Percentiles rank a stretch among this genome's conserved stretches.
Conservation (phyloP, 2,329 filamentous ascomycete genomes). For the Monosporascus cannonballus region DNA sequence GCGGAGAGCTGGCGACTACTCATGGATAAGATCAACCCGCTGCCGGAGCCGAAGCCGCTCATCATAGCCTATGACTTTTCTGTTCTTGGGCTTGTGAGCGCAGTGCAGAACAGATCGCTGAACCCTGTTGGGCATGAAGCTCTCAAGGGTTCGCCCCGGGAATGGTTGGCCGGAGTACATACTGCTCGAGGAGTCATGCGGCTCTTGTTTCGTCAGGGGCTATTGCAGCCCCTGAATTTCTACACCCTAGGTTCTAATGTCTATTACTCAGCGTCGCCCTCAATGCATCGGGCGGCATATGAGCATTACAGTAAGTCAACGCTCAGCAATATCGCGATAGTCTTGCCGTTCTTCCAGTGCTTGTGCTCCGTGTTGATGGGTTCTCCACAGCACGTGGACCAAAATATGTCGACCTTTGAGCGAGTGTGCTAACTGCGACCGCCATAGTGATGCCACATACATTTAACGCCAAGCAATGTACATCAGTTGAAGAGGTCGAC, state of each 20-base stretch:
- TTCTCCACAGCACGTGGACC: too few species aligned
- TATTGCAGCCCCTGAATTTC: conserved; percentile 60
- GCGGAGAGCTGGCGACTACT: conserved; percentile 43
- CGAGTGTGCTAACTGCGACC: neutral
- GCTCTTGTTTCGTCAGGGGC: conserved; percentile 54
- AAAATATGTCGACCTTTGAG: neutral
- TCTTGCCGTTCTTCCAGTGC: too few species aligned
- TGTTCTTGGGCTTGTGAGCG: conserved; percentile 35
- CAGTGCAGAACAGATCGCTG: conserved; percentile 41
- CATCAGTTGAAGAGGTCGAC: conserved; percentile 55
- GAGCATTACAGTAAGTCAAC: conserved; percentile 39
- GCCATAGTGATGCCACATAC: conserved; percentile 54
- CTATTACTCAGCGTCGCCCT: conserved; percentile 64
- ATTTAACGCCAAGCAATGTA: conserved; percentile 54
- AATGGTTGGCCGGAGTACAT: conserved; percentile 40
- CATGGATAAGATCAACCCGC: conserved; percentile 37
- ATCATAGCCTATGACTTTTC: conserved; percentile 43
- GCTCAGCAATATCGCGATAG: neutral
- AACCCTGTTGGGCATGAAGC: conserved; percentile 45
- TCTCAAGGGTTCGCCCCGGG: conserved; percentile 32
- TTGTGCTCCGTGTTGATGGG: too few species aligned
- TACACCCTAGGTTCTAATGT: conserved; percentile 64
- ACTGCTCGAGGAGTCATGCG: conserved; percentile 53
- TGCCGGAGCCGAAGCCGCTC: conserved; percentile 42
- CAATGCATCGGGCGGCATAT: conserved; percentile 67